These are phyloP conservation scores for Fusarium citri DNA, from an alignment of 2,329 filamentous ascomycete species.

Conservation along the genomic window DNA sequence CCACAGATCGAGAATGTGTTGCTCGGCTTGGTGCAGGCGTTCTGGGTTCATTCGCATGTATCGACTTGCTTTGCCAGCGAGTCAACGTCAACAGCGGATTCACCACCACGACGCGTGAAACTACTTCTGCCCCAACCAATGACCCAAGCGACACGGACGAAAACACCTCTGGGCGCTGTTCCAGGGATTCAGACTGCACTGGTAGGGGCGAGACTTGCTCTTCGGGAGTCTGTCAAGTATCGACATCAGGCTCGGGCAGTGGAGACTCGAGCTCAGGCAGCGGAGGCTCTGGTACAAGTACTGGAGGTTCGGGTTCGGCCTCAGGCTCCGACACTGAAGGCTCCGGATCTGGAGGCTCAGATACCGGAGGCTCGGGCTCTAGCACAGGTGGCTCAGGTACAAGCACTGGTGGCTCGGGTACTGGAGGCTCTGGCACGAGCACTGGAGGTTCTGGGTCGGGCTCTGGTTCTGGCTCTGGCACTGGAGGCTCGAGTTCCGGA, in stretches of 20 bases:
- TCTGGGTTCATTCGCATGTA: constrained; percentile 13
- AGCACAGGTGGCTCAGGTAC: too few species aligned
- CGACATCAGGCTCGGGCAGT: background rate
- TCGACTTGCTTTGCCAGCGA: constrained; percentile 14
- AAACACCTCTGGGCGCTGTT: background rate
- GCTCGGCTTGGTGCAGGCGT: background rate
- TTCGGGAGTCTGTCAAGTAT: background rate
- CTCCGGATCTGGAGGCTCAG: too few species aligned
- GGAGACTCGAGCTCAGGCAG: too few species aligned
- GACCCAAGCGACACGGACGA: background rate
- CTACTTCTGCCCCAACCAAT: background rate
- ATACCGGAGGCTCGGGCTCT: too few species aligned
- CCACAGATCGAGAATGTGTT: constrained; percentile 12
- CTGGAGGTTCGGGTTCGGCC: too few species aligned
- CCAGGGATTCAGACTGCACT: constrained; percentile 5
- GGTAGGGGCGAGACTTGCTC: constrained; percentile 11
- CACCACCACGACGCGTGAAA: constrained; percentile 1
- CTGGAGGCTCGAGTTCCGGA: too few species aligned
- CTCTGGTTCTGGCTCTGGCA: background rate
- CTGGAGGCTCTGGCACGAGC: too few species aligned
- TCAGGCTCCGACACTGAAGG: too few species aligned
- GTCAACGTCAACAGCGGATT: constrained; percentile 12
- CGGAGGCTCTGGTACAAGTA: too few species aligned
- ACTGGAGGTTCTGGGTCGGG: background rate
- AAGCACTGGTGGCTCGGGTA: too few species aligned